A percentile compares a stretch with the other conserved stretches of the same genome.
Evolutionary conservation across 1,284 basidiomycete species (phyloP).

Genomic region (Puccinia novopanici): DNA sequence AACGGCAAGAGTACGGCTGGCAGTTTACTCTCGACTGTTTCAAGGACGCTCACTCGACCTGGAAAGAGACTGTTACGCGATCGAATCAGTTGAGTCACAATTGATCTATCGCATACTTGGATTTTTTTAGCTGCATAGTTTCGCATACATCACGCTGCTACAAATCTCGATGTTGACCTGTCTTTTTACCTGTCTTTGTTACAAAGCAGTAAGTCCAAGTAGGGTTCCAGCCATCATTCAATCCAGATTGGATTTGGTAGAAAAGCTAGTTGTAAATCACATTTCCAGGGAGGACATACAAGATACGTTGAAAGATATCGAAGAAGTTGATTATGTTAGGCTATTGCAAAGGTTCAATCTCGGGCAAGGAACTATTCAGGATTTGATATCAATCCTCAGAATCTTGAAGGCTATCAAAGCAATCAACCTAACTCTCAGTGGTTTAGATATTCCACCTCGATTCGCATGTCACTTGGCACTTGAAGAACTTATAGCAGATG

Average conservation of each 20-base stretch:
- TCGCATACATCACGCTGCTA: conserved; percentile 56
- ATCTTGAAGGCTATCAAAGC: conserved; percentile 62
- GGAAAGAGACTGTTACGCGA: conserved; percentile 32
- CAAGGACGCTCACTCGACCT: conserved; percentile 33
- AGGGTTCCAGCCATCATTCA: conserved; percentile 74
- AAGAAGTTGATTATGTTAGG: conserved; percentile 72
- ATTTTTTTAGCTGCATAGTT: conserved; percentile 60
- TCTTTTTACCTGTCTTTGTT: neutral
- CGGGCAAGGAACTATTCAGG: conserved; percentile 69
- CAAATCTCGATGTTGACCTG: neutral
- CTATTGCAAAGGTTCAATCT: conserved; percentile 77
- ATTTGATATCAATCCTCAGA: conserved; percentile 68
- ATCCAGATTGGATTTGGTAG: conserved; percentile 75
- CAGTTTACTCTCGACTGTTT: conserved; percentile 39
- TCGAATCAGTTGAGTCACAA: conserved; percentile 41
- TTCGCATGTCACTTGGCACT: conserved; percentile 20
- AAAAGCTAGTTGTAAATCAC: conserved; percentile 69
- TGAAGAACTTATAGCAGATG: conserved; percentile 1
- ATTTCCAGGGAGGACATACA: conserved; percentile 72
- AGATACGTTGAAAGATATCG: conserved; percentile 57
- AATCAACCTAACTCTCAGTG: conserved; percentile 12
- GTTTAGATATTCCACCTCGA: conserved; percentile 4
- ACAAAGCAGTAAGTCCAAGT: conserved; percentile 73
- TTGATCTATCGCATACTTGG: conserved; percentile 62
- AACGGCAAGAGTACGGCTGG: conserved; percentile 19